Percentiles rank a stretch among this genome's conserved stretches.
Evolutionary conservation across 1,284 basidiomycete species (phyloP).

Genomic region (Ceratobasidium sp.): DNA sequence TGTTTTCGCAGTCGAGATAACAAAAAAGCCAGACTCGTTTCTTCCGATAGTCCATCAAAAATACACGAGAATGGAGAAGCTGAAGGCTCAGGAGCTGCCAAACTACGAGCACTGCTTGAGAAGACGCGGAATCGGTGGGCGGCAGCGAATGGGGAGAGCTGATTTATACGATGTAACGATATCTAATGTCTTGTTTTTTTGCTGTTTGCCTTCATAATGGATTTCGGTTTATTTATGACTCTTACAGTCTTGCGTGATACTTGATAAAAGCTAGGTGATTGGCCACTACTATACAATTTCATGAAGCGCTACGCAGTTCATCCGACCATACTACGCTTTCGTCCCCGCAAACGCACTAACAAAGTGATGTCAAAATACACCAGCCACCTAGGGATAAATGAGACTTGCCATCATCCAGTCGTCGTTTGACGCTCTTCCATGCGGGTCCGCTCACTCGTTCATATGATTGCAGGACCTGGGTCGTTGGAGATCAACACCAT

Average conservation of each 20-base stretch:
- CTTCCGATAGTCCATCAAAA: background rate
- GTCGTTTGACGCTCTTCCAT: conserved; percentile 71
- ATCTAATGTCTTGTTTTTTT: conserved; percentile 14
- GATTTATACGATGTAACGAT: conserved; percentile 15
- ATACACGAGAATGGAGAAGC: background rate
- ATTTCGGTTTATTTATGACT: background rate
- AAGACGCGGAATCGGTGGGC: conserved; percentile 36
- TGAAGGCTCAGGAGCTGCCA: conserved; percentile 32
- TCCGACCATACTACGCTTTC: conserved; percentile 91
- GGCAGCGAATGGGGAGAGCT: background rate
- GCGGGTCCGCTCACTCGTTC: conserved; percentile 66
- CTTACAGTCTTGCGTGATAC: too few relatives aligned
- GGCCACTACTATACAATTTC: too few relatives aligned
- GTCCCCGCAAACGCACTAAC: conserved; percentile 77
- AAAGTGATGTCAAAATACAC: too few relatives aligned
- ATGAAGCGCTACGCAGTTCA: too few relatives aligned
- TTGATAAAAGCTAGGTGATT: too few relatives aligned
- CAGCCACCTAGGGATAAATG: conserved; percentile 37
- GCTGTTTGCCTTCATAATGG: background rate
- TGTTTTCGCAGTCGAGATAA: conserved; percentile 27
- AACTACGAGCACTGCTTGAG: conserved; percentile 23
- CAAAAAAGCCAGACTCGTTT: conserved; percentile 12
- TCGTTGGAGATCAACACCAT: background rate
- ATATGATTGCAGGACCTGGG: conserved; percentile 69
- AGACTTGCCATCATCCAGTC: conserved; percentile 80